Evolutionary conservation across 139 green algal species (phyloP).

Genomic region (Picochlorum sp.): DNA sequence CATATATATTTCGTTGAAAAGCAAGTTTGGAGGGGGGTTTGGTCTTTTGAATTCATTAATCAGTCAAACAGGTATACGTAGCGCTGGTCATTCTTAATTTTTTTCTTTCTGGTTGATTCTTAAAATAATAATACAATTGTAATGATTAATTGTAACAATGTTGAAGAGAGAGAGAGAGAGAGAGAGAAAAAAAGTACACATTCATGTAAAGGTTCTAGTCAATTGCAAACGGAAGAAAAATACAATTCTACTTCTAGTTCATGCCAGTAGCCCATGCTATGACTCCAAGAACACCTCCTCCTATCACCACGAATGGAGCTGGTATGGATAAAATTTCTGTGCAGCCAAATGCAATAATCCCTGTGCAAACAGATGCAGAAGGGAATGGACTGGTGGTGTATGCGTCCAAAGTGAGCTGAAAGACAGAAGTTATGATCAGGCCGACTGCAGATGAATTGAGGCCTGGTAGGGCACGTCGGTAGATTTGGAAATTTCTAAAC

Average conservation of each 20-base stretch:
- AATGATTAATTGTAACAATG: too few relatives aligned
- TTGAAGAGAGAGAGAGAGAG: too few relatives aligned
- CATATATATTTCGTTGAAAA: too few relatives aligned
- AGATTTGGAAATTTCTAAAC: conserved; percentile 47
- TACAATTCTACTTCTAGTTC: conserved; percentile 29
- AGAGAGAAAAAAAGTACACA: too few relatives aligned
- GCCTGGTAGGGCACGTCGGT: conserved; percentile 51
- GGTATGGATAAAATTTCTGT: conserved; percentile 52
- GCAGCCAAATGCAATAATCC: conserved; percentile 48
- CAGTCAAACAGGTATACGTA: too few relatives aligned
- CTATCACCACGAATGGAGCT: conserved; percentile 58
- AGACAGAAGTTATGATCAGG: conserved; percentile 77
- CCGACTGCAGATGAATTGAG: conserved; percentile 77
- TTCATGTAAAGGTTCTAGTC: too few relatives aligned
- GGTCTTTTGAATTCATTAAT: too few relatives aligned
- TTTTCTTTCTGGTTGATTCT: too few relatives aligned
- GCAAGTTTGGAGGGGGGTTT: too few relatives aligned
- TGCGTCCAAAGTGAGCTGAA: conserved; percentile 62
- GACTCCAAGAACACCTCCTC: conserved; percentile 54
- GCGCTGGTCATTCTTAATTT: too few relatives aligned
- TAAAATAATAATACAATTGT: too few relatives aligned
- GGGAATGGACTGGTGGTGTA: conserved; percentile 43
- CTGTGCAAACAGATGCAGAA: conserved; percentile 54
- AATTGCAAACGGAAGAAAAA: too few relatives aligned
- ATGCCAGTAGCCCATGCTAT: conserved; percentile 50